These are phyloP conservation scores for Helicocarpus griseus DNA, from an alignment of 2,329 filamentous ascomycete species.

Conservation along the genomic window DNA sequence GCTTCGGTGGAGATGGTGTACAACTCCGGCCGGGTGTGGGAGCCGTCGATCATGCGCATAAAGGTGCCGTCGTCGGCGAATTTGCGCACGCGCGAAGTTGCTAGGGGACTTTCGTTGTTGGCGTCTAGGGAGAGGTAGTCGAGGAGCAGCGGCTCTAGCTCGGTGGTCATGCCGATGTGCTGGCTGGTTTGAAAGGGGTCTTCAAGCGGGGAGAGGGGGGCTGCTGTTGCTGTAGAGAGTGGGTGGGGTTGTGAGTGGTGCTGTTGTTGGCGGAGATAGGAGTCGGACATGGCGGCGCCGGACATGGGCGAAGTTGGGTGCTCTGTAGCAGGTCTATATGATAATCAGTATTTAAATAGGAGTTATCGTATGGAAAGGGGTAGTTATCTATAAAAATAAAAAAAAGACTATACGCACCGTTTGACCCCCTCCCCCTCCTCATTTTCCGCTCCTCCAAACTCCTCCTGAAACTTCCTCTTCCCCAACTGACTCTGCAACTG, in stretches of 20 bases:
- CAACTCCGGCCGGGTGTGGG: constrained; percentile 19
- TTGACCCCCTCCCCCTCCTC: constrained; percentile 21
- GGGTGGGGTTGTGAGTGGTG: constrained; percentile 9
- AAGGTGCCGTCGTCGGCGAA: constrained; percentile 31
- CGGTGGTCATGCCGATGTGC: constrained; percentile 34
- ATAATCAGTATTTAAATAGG: background rate
- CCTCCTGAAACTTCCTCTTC: constrained; percentile 31
- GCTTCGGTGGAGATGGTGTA: constrained; percentile 29
- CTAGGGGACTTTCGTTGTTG: constrained; percentile 30
- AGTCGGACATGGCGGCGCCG: background rate
- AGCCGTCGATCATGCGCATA: constrained; percentile 28
- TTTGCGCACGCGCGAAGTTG: constrained; percentile 27
- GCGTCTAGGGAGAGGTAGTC: constrained; percentile 31
- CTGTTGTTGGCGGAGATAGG: background rate
- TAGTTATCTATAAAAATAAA: background rate
- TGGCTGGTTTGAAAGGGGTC: constrained; percentile 28
- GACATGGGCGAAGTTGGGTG: background rate
- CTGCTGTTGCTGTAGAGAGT: background rate
- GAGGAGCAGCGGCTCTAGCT: constrained; percentile 31
- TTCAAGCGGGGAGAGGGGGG: constrained; percentile 8
- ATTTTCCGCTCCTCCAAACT: constrained; percentile 22
- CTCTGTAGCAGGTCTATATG: constrained; percentile 1
- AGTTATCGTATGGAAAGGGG: background rate
- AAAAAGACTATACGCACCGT: background rate
- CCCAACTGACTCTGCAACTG: constrained; percentile 16